Evolutionary conservation across 2,329 filamentous ascomycete genomes (phyloP), one percentile per base, ranked within the genome.

Genomic region (Myriosclerotinia duriaeana): DNA sequence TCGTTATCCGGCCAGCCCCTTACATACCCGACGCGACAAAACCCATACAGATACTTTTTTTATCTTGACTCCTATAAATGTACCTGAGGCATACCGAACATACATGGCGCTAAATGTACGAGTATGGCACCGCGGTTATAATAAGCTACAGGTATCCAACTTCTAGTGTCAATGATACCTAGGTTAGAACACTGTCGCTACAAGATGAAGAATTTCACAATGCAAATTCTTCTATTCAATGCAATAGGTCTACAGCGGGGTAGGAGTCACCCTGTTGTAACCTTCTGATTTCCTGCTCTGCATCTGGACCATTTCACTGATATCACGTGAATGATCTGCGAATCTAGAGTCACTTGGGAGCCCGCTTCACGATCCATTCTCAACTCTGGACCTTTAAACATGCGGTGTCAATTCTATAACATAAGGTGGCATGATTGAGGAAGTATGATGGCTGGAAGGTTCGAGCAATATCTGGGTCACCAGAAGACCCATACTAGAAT

Each of bases 241-340:
- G 7, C 17, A 59, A 36, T 6, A 34, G 6, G 30, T 34, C 30
- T 34, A 34, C 30, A 34, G 30, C 30, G 17, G 26, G 14, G 2
- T 2, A 11, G 11, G 42, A 36, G 9, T 36, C 11, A 34, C 22
- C 11, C 3, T 15, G 5, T 34, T 48, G 2, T 3, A 22, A 17
- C 36, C 17, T 22, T 48, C 30, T 11, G 20, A 12, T 48, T 14
- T 14, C 42, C 48, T 46, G 7, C 12, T 22, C 20, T 9, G 2
- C 22, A 34, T 34, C 17, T 22, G 30, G 9, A 14, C 11, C n/a
- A 8, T 2, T 0, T 34, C 17, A 15, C 3, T 3, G 2, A 9
- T 0, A 2, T 50, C 56, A 60, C 56, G 42, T 17, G 20, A 4
- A 26, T 0, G 0, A 0, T 4, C 1, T 0, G 14, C 14, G 12